These are phyloP conservation scores for Nelumbo lutea DNA, from an alignment of 164 flowering plant genomes.

Conservation along the genomic window DNA sequence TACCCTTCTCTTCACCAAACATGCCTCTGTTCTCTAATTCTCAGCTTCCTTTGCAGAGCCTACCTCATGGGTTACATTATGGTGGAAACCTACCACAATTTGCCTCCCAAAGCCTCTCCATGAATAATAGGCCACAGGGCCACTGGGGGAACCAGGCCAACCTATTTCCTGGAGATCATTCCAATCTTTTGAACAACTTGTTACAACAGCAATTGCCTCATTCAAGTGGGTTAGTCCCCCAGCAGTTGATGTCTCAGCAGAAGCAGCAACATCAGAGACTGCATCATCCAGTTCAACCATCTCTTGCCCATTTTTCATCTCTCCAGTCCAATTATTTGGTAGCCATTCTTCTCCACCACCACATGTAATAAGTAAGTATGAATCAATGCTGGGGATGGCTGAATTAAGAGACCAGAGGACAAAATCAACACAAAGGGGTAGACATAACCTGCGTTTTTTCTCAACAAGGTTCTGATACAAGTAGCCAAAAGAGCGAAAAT, in stretches of 20 bases:
- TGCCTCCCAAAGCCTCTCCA: slow-evolving; percentile 24
- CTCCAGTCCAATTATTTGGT: slow-evolving; percentile 42
- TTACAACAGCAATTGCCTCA: slow-evolving; percentile 48
- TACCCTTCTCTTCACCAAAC: slow-evolving; percentile 28
- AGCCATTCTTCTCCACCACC: slow-evolving; percentile 43
- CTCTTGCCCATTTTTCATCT: slow-evolving; percentile 41
- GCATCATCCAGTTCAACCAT: slow-evolving; percentile 40
- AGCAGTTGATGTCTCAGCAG: slow-evolving; percentile 35
- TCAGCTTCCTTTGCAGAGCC: slow-evolving; percentile 30
- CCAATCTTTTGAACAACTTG: slow-evolving; percentile 30
- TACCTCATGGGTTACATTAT: slow-evolving; percentile 41
- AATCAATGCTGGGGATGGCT: slow-evolving; percentile 28
- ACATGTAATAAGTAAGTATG: slow-evolving; percentile 41
- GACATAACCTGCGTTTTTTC: slow-evolving; percentile 28
- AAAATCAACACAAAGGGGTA: slow-evolving; percentile 26
- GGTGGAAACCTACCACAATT: slow-evolving; percentile 44
- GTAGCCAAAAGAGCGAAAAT: slow-evolving; percentile 30
- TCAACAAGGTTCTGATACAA: slow-evolving; percentile 31
- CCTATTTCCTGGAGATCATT: slow-evolving; percentile 35
- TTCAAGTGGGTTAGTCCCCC: slow-evolving; percentile 49
- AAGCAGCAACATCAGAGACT: slow-evolving; percentile 31
- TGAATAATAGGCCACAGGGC: slow-evolving; percentile 29
- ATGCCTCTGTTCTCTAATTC: slow-evolving; percentile 32
- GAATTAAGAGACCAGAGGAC: slow-evolving; percentile 39
- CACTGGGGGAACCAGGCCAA: slow-evolving; percentile 45